Evolutionary conservation across 1,284 basidiomycete genomes (phyloP).

Genomic region (Naganishia cerealis): DNA sequence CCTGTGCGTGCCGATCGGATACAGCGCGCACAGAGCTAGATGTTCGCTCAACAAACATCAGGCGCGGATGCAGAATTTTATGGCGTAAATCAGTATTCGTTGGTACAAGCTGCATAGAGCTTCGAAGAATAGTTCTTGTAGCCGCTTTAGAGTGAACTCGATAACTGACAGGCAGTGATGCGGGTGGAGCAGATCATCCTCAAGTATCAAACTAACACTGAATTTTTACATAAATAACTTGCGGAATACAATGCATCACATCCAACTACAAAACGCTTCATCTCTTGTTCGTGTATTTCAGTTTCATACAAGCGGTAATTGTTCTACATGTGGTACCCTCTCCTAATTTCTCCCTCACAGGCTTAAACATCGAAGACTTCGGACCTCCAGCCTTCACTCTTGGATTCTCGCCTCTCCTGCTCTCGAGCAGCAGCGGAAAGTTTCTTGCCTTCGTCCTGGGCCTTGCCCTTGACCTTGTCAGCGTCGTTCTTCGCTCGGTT

Average conservation of each 20-base stretch:
- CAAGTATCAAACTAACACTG: no score
- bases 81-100: no score
- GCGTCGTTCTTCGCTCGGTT: conserved; percentile 43
- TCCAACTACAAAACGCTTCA: neutral
- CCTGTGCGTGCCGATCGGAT: conserved; percentile 27
- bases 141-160: no score
- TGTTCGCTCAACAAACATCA: conserved; percentile 25
- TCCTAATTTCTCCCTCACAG: neutral
- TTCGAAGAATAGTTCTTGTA: no score
- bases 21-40: conserved; percentile 14
- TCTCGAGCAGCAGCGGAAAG: conserved; percentile 45
- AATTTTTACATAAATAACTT: no score
- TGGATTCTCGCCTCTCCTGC: conserved; percentile 48
- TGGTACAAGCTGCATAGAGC: no score
- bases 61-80: conserved; percentile 22
- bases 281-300: conserved; percentile 4
- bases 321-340: neutral
- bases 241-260: neutral
- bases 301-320: conserved; percentile 2
- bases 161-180: no score
- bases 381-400: conserved; percentile 53
- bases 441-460: conserved; percentile 47
- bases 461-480: conserved; percentile 49
- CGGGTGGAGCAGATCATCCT: no score
- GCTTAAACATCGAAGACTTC: conserved; percentile 46